Evolutionary conservation across 2,329 filamentous ascomycete genomes (phyloP), one percentile per base, ranked within the genome.

Genomic region (Cladosporium sp.): DNA sequence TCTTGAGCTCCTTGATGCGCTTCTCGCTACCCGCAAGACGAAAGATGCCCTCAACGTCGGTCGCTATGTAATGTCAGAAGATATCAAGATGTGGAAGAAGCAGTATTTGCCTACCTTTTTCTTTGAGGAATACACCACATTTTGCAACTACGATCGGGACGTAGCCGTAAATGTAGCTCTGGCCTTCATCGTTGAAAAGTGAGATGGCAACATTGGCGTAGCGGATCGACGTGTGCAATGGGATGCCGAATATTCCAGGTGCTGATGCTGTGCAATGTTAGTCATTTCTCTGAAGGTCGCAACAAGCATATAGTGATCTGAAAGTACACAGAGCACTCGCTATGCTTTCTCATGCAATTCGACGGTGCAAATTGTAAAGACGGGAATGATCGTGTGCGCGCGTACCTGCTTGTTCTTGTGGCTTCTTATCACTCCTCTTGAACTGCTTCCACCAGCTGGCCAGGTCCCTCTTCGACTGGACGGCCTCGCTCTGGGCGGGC

Each of bases 161-260:
- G 75, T 98, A 98, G 74, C 95, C 95, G 78, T 98, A 99, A 63
- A 98, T 97, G 78, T 97, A 98, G 80, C 92, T 97, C 78, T 95
- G 88, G 34, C 94, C 94, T 70, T 95, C 86, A 70, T 94, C 92
- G 76, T 98, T 93, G 70, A 95, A 91, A 30, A 99, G 86, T 25
- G 94, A 98, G 74, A 99, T 99, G 69, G 95, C 95, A 67, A 99
- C 95, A 76, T 98, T 99, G 66, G 95, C 95, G 78, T 99, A 98
- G 67, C 91, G 91, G 77, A 99, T 98, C 80, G 94, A 98, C 75
- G 93, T 89, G 73, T 93, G 91, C 66, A 99, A 85, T 46, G 95
- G 93, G 36, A 99, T 89, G 62, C 95, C 95, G 77, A 99, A 99
- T 69, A 99, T 98, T 70, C 93, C 93, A 67, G 88, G 87, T 34